Base-by-base conservation (phyloP, 1,139 yeast genomes). In the Blastobotrys capitulatus region DNA sequence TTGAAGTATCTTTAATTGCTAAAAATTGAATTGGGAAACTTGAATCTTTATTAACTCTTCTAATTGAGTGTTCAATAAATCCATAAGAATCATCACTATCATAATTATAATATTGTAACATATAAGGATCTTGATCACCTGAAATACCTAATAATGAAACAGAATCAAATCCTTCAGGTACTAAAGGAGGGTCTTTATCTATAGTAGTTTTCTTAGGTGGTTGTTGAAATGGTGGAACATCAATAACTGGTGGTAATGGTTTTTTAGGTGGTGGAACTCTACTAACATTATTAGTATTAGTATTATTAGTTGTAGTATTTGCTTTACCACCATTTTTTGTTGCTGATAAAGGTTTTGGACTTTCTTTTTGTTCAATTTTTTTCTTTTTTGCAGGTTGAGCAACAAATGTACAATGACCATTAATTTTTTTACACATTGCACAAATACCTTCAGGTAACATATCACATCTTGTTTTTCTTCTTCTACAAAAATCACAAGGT, bases 91-190 rank as follows among this genome's bases (percentile, higher is more conserved):
- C 63, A 29, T 57, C 61, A 8, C 51, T 56, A 35, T 57, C 60
- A 39, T 56, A 60, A 10, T 59, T 57, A 52, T 62, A 63, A 52
- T 60, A 64, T 42, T 58, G 61, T 42, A 63, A 53, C 44, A 68
- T 49, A 45, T 58, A 64, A 5, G 72, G 72, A 47, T 68, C 72
- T 49, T 66, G 68, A 38, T 66, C 71, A 13, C 67, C 63, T 13
- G 68, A 60, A 10, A 62, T 54, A 9, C 72, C 72, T 37, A 66
- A 50, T 35, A 63, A 50, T 10, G 61, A 58, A 0, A 60, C 64
- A 1, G 59, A 51, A 26, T 59, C 61, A 42, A 56, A 63, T 2
- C 57, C 61, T 1, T 48, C 52, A 1, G 67, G 67, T 1, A 65
- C 52, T 32, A 60, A 44, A 7, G 64, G 57, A 6, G 60, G 62